Percentiles rank a stretch among this genome's conserved stretches.
Evolutionary conservation across 1,284 basidiomycete species (phyloP).

Genomic region (Paramarasmius palmivorus): DNA sequence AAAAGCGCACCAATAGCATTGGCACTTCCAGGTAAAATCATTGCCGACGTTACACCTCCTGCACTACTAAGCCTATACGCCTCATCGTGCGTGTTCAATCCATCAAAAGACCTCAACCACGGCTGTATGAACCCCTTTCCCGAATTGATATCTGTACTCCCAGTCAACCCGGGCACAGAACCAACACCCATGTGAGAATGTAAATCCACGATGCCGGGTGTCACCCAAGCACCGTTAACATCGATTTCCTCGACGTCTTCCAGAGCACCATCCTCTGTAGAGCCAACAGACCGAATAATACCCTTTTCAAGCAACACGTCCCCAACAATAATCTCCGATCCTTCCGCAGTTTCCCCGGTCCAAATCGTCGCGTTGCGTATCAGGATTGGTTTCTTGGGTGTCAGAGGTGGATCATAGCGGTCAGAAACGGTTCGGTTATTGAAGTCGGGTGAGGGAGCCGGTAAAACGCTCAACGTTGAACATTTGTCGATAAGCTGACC

Average conservation of each 20-base stretch:
- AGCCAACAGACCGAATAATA: constrained; percentile 48
- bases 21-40: constrained; percentile 50
- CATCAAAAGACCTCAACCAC: constrained; percentile 33
- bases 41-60: constrained; percentile 47
- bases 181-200: constrained; percentile 78
- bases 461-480: constrained; percentile 32
- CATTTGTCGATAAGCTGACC: constrained; percentile 28
- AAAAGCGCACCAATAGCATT: constrained; percentile 52
- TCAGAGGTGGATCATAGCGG: constrained; percentile 59
- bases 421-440: constrained; percentile 58
- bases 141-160: constrained; percentile 54
- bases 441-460: constrained; percentile 49
- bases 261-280: background rate
- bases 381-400: constrained; percentile 55
- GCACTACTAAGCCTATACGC: constrained; percentile 45
- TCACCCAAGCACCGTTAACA: constrained; percentile 61
- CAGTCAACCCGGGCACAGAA: constrained; percentile 53
- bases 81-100: constrained; percentile 51
- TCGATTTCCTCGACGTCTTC: constrained; percentile 34
- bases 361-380: constrained; percentile 81
- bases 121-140: constrained; percentile 26
- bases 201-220: constrained; percentile 65
- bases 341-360: constrained; percentile 65
- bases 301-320: constrained; percentile 58
- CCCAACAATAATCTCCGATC: constrained; percentile 59